Conservation (phyloP, 495 filamentous ascomycete genomes). For the Glutinoglossum americanum region DNA sequence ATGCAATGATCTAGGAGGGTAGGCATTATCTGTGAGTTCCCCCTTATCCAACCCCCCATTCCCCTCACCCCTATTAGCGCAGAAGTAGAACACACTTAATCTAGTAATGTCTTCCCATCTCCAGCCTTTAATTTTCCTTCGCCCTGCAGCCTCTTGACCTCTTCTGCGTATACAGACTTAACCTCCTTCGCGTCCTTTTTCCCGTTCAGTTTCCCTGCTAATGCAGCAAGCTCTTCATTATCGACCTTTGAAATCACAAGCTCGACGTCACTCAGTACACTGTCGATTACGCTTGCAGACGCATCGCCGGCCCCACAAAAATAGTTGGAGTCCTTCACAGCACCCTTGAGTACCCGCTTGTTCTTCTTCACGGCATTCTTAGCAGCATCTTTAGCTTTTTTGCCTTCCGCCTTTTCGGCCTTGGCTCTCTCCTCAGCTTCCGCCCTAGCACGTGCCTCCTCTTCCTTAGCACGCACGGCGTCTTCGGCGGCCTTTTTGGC, state of each 20-base stretch:
- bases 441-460: constrained; percentile 51
- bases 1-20: no score
- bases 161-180: constrained; percentile 39
- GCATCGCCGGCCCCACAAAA: constrained; percentile 44
- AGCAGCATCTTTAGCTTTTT: constrained; percentile 93
- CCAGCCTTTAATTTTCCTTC: constrained; percentile 70
- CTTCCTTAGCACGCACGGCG: constrained; percentile 51
- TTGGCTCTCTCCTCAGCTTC: constrained; percentile 75
- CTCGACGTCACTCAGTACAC: constrained; percentile 69
- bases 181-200: constrained; percentile 33
- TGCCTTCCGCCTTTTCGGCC: constrained; percentile 54
- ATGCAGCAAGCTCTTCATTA: constrained; percentile 59
- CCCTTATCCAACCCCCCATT: neutral
- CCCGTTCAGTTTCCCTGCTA: constrained; percentile 50
- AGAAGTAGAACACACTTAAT: neutral
- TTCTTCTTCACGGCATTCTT: constrained; percentile 99
- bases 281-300: constrained; percentile 51
- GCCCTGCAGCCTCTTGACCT: constrained; percentile 49
- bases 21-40: no score
- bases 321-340: constrained; percentile 95
- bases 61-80: neutral
- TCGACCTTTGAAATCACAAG: constrained; percentile 77
- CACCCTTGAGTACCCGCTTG: constrained; percentile 76
- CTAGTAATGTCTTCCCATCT: constrained; percentile 19
- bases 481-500: constrained; percentile 67